Percentiles rank a stretch among this genome's conserved stretches.
These are phyloP conservation scores for Homolaphlyctis polyrhiza DNA, from an alignment of 371 early-diverging fungal species.

Conservation along the genomic window DNA sequence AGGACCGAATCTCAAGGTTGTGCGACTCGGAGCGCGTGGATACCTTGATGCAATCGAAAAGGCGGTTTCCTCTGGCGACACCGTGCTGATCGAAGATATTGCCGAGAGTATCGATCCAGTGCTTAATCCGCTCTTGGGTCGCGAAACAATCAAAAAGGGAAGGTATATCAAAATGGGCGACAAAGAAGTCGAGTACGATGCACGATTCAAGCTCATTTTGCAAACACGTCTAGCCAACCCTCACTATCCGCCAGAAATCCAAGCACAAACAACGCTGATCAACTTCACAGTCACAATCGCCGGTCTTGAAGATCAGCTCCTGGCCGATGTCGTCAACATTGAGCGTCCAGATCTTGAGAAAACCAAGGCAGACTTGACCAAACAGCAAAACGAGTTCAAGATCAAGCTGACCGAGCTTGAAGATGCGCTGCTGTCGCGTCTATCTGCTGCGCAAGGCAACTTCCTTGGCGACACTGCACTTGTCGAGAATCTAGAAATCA, in stretches of 20 bases:
- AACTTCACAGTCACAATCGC: slow-evolving; percentile 59
- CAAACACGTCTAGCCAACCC: slow-evolving; percentile 59
- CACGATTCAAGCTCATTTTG: slow-evolving; percentile 51
- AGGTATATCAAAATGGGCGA: slow-evolving; percentile 56
- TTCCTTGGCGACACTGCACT: slow-evolving; percentile 60
- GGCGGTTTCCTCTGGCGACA: slow-evolving; percentile 50
- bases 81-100: slow-evolving; percentile 56
- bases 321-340: slow-evolving; percentile 61
- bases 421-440: slow-evolving; percentile 50
- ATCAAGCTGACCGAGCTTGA: slow-evolving; percentile 57
- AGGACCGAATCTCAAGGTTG: slow-evolving; percentile 43
- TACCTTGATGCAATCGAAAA: slow-evolving; percentile 57
- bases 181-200: slow-evolving; percentile 62
- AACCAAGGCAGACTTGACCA: slow-evolving; percentile 58
- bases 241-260: slow-evolving; percentile 63
- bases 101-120: slow-evolving; percentile 53
- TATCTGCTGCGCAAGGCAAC: slow-evolving; percentile 57
- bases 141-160: slow-evolving; percentile 62
- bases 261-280: slow-evolving; percentile 58
- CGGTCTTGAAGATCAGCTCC: slow-evolving; percentile 59
- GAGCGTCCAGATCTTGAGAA: slow-evolving; percentile 56
- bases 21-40: slow-evolving; percentile 48
- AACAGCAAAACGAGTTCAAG: slow-evolving; percentile 65
- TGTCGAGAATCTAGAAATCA: slow-evolving; percentile 58
- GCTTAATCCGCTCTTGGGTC: slow-evolving; percentile 53